Base-by-base conservation (phyloP, 2,329 filamentous ascomycete genomes). In the Paecilomyces formosus region DNA sequence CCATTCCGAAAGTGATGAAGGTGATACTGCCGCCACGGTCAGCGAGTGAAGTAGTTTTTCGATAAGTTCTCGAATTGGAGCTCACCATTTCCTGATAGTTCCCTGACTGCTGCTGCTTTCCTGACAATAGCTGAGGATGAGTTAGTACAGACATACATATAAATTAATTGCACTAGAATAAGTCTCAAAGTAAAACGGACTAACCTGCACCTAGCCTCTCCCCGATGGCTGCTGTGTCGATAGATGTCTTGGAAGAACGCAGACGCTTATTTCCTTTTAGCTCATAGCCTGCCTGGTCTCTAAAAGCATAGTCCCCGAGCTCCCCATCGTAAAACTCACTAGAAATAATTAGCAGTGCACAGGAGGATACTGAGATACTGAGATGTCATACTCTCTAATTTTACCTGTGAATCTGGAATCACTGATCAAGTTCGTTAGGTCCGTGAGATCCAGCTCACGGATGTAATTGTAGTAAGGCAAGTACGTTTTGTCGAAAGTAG, bases 381-480 rank as follows among this genome's bases (percentile, higher is more conserved):
- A 57, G 72, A 73, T 56, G n/a, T 81, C 76, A 62, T 73, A 84
- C 68, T 79, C 79, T 8, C 79, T 81, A 30, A 89, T 80, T 49
- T 80, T 80, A 60, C 82, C 80, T 54, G 78, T 81, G 56, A 87
- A 86, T 56, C 81, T 80, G 54, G 82, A 76, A 58, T 87, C 82
- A 9, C 82, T 78, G 1, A 90, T 76, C 22, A 88, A 76, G 49
- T 83, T 74, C 11, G 76, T 73, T 1, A 90, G 76, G 66, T 87
- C 84, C 56, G 83, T 78, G 9, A 90, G 78, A 63, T 87, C 83
- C 39, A 91, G 76, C 26, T 79, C 78, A 58, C 81, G 83, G 57
- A 90, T 82, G 71, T 88, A 89, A 39, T 83, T 78, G 65, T 84
- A 88, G 68, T 92, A 92, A 0, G 87, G 87, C 61, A 85, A 87